Percentiles rank a stretch among this genome's conserved stretches.
Evolutionary conservation across 805 yeast species (phyloP).

Genomic region (Jamesozyma lodderae): DNA sequence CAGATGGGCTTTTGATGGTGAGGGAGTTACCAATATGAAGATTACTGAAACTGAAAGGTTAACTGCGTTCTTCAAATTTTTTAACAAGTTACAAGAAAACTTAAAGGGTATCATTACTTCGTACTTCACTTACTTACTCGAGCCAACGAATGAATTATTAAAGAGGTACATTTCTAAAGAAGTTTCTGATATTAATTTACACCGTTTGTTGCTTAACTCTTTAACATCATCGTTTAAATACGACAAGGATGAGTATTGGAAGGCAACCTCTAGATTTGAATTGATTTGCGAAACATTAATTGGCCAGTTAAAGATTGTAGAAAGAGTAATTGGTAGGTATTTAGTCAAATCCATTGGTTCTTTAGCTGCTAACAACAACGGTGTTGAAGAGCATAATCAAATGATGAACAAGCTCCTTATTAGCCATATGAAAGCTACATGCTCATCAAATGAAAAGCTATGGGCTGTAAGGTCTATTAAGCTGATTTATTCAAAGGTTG

Average conservation of each 20-base stretch:
- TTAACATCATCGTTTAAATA: constrained; percentile 73
- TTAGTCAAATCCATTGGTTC: constrained; percentile 73
- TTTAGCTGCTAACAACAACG: constrained; percentile 59
- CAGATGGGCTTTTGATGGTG: constrained; percentile 89
- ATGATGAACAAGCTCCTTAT: constrained; percentile 54
- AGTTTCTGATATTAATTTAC: constrained; percentile 43
- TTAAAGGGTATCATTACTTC: constrained; percentile 81
- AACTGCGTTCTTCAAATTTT: constrained; percentile 73
- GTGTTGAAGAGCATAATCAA: constrained; percentile 68
- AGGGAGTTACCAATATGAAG: constrained; percentile 42
- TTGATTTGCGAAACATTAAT: constrained; percentile 53
- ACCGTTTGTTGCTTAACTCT: constrained; percentile 66
- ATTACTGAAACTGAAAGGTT: constrained; percentile 50
- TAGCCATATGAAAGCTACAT: constrained; percentile 57
- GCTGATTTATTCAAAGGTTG: constrained; percentile 78
- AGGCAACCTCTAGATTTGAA: constrained; percentile 75
- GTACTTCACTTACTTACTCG: constrained; percentile 78
- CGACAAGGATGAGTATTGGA: constrained; percentile 95
- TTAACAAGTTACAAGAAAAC: constrained; percentile 73
- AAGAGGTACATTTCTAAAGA: constrained; percentile 38
- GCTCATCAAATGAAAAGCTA: constrained; percentile 49
- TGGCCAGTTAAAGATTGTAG: constrained; percentile 57
- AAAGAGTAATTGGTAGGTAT: constrained; percentile 67
- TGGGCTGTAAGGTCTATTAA: constrained; percentile 80
- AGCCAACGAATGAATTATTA: constrained; percentile 54